Evolutionary conservation across 257 asterid species (phyloP).

Genomic region (Ligustrum vulgare): DNA sequence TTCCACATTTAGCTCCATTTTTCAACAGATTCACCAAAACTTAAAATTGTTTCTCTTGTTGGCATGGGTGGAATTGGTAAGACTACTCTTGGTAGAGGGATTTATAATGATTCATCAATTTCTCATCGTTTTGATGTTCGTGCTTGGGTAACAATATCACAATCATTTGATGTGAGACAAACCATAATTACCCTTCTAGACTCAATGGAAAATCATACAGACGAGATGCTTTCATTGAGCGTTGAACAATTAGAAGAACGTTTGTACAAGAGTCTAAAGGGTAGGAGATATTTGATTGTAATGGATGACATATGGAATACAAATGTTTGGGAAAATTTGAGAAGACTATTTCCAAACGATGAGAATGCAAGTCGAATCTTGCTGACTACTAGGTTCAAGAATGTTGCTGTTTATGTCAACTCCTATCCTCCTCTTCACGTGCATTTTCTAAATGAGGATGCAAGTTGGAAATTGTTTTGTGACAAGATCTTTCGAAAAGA

Average conservation of each 20-base stretch:
- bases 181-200: neutral
- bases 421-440: neutral
- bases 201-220: neutral
- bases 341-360: slow-evolving; percentile 16
- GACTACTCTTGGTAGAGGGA: neutral
- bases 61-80: neutral
- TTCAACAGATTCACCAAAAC: neutral
- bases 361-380: slow-evolving; percentile 17
- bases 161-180: neutral
- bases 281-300: neutral
- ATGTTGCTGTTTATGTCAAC: neutral
- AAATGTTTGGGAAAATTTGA: neutral
- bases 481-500: neutral
- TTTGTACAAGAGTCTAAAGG: too few relatives aligned
- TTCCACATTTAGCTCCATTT: too few relatives aligned
- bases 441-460: neutral
- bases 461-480: neutral
- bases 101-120: neutral
- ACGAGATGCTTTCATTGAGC: neutral
- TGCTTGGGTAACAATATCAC: neutral
- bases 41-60: neutral
- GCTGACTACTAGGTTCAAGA: slow-evolving; percentile 16
- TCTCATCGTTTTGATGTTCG: neutral
- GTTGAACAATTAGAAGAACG: neutral
- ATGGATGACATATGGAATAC: neutral